Conservation (phyloP, 805 yeast genomes). For the Kluyveromyces starmeri region DNA sequence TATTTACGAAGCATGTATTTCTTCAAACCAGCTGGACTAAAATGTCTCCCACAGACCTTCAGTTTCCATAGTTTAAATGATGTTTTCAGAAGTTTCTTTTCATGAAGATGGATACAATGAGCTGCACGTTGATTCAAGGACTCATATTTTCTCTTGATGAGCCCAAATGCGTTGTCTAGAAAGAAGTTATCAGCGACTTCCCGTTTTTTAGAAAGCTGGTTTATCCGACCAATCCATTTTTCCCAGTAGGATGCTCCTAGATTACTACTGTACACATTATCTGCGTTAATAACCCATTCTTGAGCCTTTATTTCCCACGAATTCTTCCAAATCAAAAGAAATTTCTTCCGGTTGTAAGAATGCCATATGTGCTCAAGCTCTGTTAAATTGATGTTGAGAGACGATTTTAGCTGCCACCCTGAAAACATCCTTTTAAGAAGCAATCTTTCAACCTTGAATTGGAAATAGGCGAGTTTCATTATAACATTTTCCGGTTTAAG, state of each 20-base stretch:
- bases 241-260: slow-evolving; percentile 14
- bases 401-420: slow-evolving; percentile 14
- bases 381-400: slow-evolving; percentile 9
- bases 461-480: slow-evolving; percentile 18
- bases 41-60: not conserved
- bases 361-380: slow-evolving; percentile 13
- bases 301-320: slow-evolving; percentile 3
- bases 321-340: slow-evolving; percentile 10
- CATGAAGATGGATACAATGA: not conserved
- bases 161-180: slow-evolving; percentile 12
- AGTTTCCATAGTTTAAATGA: slow-evolving; percentile 1
- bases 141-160: slow-evolving; percentile 7
- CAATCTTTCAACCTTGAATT: slow-evolving; percentile 9
- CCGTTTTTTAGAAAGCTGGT: slow-evolving; percentile 13
- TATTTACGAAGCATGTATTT: not conserved
- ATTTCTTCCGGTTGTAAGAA: slow-evolving; percentile 10
- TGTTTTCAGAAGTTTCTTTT: not conserved
- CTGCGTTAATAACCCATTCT: slow-evolving; percentile 10
- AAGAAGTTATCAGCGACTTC: slow-evolving; percentile 20
- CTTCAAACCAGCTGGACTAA: slow-evolving; percentile 2
- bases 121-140: not conserved
- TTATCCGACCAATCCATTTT: slow-evolving; percentile 12
- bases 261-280: slow-evolving; percentile 11
- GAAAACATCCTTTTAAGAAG: slow-evolving; percentile 8
- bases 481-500: slow-evolving; percentile 18